Percentiles rank a stretch among this genome's conserved stretches.
Evolutionary conservation across 495 filamentous ascomycete genomes (phyloP).

Genomic region (Rostrohypoxylon terebratum): DNA sequence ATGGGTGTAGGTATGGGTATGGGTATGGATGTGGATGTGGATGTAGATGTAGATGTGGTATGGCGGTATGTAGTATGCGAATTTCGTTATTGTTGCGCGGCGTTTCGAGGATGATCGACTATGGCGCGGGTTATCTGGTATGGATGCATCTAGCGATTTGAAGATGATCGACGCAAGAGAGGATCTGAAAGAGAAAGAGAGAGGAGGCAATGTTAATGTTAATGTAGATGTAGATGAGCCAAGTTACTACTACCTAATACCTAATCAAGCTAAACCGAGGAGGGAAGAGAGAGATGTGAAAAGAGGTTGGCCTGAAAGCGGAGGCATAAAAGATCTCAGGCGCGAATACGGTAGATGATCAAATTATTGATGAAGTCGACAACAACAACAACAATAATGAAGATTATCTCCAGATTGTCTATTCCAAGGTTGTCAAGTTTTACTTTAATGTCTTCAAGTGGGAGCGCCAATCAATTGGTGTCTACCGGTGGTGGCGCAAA

Average conservation of each 20-base stretch:
- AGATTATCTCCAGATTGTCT: constrained; percentile 1
- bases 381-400: constrained; percentile 15
- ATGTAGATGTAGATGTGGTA: not conserved
- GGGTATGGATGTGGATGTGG: not conserved
- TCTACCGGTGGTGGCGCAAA: constrained; percentile 43
- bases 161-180: constrained; percentile 21
- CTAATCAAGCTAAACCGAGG: constrained; percentile 17
- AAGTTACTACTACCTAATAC: not conserved
- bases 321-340: constrained; percentile 19
- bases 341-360: constrained; percentile 10
- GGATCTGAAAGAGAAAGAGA: constrained; percentile 3
- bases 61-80: constrained; percentile 22
- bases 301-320: not conserved
- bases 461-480: constrained; percentile 44
- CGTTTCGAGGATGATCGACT: constrained; percentile 40
- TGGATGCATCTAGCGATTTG: constrained; percentile 37
- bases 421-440: constrained; percentile 20
- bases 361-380: constrained; percentile 38
- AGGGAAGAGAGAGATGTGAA: not conserved
- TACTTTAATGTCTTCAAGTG: constrained; percentile 6
- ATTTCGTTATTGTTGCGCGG: constrained; percentile 40
- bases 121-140: constrained; percentile 40
- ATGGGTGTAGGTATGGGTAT: not conserved
- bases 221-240: not conserved
- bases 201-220: not conserved